Base-by-base conservation (phyloP, 2,329 filamentous ascomycete genomes). In the Fusarium odoratissimum region DNA sequence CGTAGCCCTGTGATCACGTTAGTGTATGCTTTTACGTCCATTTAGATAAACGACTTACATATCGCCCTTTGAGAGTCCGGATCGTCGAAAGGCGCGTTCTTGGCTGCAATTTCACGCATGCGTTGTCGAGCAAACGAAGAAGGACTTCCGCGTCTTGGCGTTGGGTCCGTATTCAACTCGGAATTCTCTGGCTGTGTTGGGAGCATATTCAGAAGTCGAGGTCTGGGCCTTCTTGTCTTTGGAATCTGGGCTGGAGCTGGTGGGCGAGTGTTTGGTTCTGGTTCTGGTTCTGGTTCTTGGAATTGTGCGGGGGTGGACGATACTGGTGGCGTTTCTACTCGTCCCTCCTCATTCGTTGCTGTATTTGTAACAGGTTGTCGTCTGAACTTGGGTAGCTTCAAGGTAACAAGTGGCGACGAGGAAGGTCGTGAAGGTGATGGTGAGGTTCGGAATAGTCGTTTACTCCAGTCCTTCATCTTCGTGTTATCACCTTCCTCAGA, bases 61-160 rank as follows among this genome's bases (percentile, higher is more conserved):
- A 79, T 79, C 38, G 83, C 81, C 67, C 79, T 79, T 54, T 79
- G 77, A 54, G 79, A 76, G 69, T 85, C 83, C 12, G 82, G 82
- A 48, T 85, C 83, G 33, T 84, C 83, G 67, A 85, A 81, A 38
- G 83, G 83, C 58, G 83, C 82, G 51, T 83, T 83, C 37, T 80
- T 83, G 56, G 81, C 80, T 14, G 83, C 83, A 67, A 85, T 83
- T 54, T 84, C 79, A 48, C 83, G 81, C 82, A 85, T 85, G 23
- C 83, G 80, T 67, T 84, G 80, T 51, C 83, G 79, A 31, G 83
- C 82, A 75, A 85, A 83, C 12, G 83, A 84, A 8, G 84, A 85
- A 7, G 83, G 83, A 65, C 83, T 84, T 54, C 79, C 79, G 33
- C 82, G 82, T 28, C 83, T 81, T 38, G 74, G 75, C 30, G 74